phyloP scores from a whole-genome alignment of 2,329 filamentous ascomycete genomes.

The Beauveria sp. region DNA sequence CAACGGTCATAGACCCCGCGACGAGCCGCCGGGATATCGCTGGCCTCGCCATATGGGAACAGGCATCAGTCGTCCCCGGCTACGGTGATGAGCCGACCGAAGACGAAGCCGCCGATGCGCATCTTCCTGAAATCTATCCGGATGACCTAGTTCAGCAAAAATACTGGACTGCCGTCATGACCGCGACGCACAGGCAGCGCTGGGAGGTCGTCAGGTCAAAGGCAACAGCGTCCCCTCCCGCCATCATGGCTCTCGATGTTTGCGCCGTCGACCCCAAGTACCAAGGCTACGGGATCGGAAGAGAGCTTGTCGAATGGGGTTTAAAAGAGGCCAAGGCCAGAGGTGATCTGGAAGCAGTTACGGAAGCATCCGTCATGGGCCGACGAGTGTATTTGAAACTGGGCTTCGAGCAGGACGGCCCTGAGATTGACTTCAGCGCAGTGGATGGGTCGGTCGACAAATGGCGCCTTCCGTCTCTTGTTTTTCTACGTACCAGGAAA shows the following conservation, averaged over 20 bases:
- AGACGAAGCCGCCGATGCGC: slow-evolving; percentile 22
- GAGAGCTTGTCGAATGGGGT: slow-evolving; percentile 39
- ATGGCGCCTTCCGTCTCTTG: slow-evolving; percentile 32
- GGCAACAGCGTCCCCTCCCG: slow-evolving; percentile 29
- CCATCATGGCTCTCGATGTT: slow-evolving; percentile 42
- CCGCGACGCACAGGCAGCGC: slow-evolving; percentile 36
- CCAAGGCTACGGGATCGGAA: slow-evolving; percentile 42
- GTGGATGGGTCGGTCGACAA: slow-evolving; percentile 34
- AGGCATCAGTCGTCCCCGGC: slow-evolving; percentile 41
- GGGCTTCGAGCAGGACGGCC: slow-evolving; percentile 35
- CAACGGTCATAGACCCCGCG: slow-evolving; percentile 34
- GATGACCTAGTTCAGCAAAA: slow-evolving; percentile 36
- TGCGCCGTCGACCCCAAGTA: slow-evolving; percentile 46
- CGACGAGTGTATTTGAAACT: slow-evolving; percentile 37
- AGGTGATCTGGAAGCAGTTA: slow-evolving; percentile 33
- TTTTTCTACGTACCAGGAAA: slow-evolving; percentile 37
- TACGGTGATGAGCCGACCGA: slow-evolving; percentile 34
- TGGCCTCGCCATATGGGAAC: slow-evolving; percentile 48
- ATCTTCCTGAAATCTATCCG: slow-evolving; percentile 33
- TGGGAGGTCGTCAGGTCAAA: slow-evolving; percentile 34
- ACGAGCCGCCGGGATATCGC: slow-evolving; percentile 26
- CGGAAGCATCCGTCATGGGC: slow-evolving; percentile 43
- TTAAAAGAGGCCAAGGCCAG: slow-evolving; percentile 33
- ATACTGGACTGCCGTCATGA: slow-evolving; percentile 37
- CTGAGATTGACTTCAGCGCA: slow-evolving; percentile 32